Evolutionary conservation across 2,329 filamentous ascomycete species (phyloP).

Genomic region (Dothidotthia symphoricarpi): DNA sequence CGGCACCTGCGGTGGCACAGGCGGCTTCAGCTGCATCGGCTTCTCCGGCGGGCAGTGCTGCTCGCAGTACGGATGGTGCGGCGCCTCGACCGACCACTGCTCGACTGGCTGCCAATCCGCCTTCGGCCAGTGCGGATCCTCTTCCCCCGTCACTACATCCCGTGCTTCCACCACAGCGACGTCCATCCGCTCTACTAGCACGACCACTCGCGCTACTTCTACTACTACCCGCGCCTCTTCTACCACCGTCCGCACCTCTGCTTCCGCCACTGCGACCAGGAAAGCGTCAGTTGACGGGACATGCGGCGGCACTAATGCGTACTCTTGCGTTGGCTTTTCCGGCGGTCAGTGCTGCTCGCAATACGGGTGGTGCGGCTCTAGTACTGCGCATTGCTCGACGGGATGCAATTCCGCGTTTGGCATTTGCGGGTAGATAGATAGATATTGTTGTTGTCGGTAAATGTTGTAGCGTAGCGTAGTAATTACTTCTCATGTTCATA

Average conservation of each 20-base stretch:
- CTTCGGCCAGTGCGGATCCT: conserved; percentile 27
- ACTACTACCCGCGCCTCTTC: no score
- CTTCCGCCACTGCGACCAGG: conserved; percentile 4
- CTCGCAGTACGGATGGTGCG: conserved; percentile 46
- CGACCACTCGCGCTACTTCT: no score
- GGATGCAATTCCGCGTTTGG: no score
- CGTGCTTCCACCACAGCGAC: no score
- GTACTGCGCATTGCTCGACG: neutral
- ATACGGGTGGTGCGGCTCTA: conserved; percentile 30
- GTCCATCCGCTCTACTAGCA: no score
- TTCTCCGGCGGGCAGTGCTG: conserved; percentile 47
- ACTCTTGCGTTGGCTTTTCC: conserved; percentile 21
- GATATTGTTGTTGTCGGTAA: no score
- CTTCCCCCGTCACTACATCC: no score
- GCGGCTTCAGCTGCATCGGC: conserved; percentile 27
- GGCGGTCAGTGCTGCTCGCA: conserved; percentile 49
- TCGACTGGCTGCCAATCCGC: conserved; percentile 33
- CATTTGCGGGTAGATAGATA: no score
- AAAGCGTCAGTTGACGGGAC: no score
- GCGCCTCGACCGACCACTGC: conserved; percentile 31
- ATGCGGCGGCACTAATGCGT: conserved; percentile 20
- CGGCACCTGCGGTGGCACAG: conserved; percentile 24
- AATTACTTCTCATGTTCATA: no score
- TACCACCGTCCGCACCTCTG: no score
- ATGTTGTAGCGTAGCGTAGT: no score